Evolutionary conservation across 768 basidiomycete species (phyloP), one percentile per base, ranked within the genome.

Genomic region (Paxillus ammoniavirescens): DNA sequence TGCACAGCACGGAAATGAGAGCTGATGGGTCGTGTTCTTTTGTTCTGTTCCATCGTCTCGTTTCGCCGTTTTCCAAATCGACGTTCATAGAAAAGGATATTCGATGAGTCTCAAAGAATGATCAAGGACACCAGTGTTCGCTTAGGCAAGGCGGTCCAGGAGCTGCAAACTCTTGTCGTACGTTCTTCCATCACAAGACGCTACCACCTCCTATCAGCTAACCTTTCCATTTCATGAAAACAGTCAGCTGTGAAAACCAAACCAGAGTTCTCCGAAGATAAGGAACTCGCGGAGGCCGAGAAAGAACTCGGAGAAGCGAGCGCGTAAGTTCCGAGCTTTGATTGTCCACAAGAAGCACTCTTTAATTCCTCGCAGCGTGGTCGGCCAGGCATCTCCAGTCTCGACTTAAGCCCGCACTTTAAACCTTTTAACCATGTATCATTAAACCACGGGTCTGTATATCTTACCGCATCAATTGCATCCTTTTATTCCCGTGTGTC

Each of bases 71-170:
- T 54, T 48, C 49, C 42, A 43, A 43, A 43, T 31, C 38, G 52
- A 48, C 17, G 38, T 45, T 48, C 42, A 52, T 54, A 92, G 90
- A 76, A 68, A 50, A 81, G 78, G 63, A 75, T 92, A 73, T 71
- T 85, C 46, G 84, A 89, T 52, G 92, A 95, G 75, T 85, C 86
- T 41, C 73, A 82, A 56, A 91, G 83, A 76, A 91, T 95, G 91
- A 80, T 93, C 54, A 71, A 72, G 47, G 89, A 93, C 65, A 79
- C 85, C 18, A 72, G 75, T 51, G 77, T 68, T 50, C 79, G 87
- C 44, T 72, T 91, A n/a, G 81, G 76, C 44, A 80, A 77, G 62
- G 84, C 82, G 31, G 75, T 76, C 30, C 82, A 74, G 52, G 88
- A 89, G 51, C 76, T 94, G 54, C 73, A 77, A 58, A 78, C 81